Evolutionary conservation across 2,329 filamentous ascomycete genomes (phyloP).

Genomic region (Microcyclospora tardicrescens): DNA sequence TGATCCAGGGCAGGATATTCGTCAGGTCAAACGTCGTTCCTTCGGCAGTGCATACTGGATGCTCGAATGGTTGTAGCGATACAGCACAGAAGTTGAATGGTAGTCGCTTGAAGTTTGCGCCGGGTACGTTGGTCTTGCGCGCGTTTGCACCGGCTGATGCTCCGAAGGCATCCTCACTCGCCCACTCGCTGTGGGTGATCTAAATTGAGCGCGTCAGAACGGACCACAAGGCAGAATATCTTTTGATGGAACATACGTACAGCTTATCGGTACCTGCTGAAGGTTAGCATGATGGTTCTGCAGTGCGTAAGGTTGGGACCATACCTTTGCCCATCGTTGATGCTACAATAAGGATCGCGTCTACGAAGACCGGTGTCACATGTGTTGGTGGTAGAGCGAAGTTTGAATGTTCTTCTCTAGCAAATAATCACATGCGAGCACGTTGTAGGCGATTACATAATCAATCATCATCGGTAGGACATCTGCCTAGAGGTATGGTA

Average conservation of each 20-base stretch:
- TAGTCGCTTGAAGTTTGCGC: conserved; percentile 67
- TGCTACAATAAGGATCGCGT: too few relatives aligned
- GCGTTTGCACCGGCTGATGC: conserved; percentile 60
- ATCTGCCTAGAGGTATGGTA: too few relatives aligned
- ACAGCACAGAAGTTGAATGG: conserved; percentile 98
- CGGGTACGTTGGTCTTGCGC: conserved; percentile 40
- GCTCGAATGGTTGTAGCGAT: conserved; percentile 85
- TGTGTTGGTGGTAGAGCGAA: too few relatives aligned
- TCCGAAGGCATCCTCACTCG: conserved; percentile 75
- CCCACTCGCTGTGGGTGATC: conserved; percentile 98
- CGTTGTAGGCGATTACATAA: too few relatives aligned
- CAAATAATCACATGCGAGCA: too few relatives aligned
- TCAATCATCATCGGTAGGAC: too few relatives aligned
- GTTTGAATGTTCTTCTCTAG: too few relatives aligned
- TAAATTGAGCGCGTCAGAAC: conserved; percentile 17
- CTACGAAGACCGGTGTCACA: too few relatives aligned
- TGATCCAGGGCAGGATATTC: conserved; percentile 86
- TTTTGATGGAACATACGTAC: conserved; percentile 22
- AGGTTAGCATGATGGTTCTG: conserved; percentile 4
- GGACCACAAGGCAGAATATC: background rate
- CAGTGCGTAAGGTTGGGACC: background rate
- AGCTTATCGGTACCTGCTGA: conserved; percentile 25
- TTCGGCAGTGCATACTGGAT: conserved; percentile 78
- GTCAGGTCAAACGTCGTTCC: conserved; percentile 93
- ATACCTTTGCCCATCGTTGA: background rate